A percentile compares a stretch with the other conserved stretches of the same genome.
phyloP scores from a whole-genome alignment of 2,329 filamentous ascomycete species.

The Fusarium bactridioides region DNA sequence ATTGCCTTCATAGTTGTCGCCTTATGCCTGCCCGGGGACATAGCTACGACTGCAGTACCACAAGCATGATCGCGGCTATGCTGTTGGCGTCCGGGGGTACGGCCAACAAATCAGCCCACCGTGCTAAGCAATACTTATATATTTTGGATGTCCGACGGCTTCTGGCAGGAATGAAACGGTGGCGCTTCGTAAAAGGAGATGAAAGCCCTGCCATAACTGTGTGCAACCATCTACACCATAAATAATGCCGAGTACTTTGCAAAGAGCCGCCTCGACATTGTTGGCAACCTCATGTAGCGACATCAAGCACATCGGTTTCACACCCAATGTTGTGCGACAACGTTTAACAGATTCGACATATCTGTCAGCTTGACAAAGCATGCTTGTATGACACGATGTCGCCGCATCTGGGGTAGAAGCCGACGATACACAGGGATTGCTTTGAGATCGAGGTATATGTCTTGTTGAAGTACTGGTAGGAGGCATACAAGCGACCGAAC shows the following conservation, averaged over 20 bases:
- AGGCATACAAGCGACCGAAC: slow-evolving; percentile 8
- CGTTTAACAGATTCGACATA: slow-evolving; percentile 3
- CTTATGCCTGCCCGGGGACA: not conserved
- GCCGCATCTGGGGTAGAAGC: slow-evolving; percentile 22
- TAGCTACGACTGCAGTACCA: not conserved
- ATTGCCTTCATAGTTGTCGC: not conserved
- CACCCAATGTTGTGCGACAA: not conserved
- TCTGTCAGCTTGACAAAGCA: slow-evolving; percentile 36
- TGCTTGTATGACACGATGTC: not conserved
- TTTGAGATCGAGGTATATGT: slow-evolving; percentile 11
- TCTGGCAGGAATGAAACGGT: slow-evolving; percentile 5
- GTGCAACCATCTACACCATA: not conserved
- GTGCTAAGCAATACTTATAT: not conserved
- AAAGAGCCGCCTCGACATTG: not conserved
- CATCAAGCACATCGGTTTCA: not conserved
- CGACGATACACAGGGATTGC: slow-evolving; percentile 14
- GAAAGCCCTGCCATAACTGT: not conserved
- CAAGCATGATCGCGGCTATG: not conserved
- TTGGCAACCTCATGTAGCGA: not conserved
- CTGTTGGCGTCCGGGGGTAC: not conserved
- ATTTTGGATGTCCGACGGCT: not conserved
- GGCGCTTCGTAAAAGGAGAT: not conserved
- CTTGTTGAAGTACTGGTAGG: slow-evolving; percentile 6
- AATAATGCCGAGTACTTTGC: slow-evolving; percentile 14
- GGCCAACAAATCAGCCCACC: not conserved